These are phyloP conservation scores for Leishmania arabica DNA, from an alignment of 208 protist species.

Conservation along the genomic window DNA sequence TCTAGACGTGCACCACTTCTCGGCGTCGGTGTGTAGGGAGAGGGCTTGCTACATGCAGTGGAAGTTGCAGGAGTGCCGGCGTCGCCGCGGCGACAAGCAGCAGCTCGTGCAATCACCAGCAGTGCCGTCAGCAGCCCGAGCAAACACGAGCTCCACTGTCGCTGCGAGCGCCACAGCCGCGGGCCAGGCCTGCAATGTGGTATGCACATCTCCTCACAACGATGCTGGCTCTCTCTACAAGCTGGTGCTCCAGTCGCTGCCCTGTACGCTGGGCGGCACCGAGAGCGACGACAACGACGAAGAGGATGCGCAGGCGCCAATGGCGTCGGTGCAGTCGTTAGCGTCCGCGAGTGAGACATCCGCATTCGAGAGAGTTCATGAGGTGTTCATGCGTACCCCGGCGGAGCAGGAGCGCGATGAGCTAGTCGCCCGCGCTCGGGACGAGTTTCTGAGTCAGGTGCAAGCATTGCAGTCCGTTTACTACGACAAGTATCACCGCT, in stretches of 20 bases:
- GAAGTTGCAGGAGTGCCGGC: slow-evolving; percentile 31
- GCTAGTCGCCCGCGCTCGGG: slow-evolving; percentile 55
- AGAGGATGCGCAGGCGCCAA: slow-evolving; percentile 7
- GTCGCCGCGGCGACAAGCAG: neutral
- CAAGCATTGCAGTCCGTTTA: slow-evolving; percentile 80
- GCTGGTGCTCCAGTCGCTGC: slow-evolving; percentile 51
- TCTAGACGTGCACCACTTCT: slow-evolving; percentile 60
- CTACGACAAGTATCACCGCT: slow-evolving; percentile 74
- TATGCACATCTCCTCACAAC: slow-evolving; percentile 45
- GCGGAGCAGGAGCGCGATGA: slow-evolving; percentile 52
- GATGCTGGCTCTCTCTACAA: slow-evolving; percentile 56
- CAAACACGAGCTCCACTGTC: neutral
- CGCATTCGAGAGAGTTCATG: slow-evolving; percentile 21
- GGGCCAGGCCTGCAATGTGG: slow-evolving; percentile 53
- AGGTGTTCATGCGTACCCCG: slow-evolving; percentile 50
- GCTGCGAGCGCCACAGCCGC: neutral
- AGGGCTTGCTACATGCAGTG: slow-evolving; percentile 70
- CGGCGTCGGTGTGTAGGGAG: slow-evolving; percentile 56
- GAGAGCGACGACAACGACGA: slow-evolving; percentile 39
- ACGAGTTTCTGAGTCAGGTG: slow-evolving; percentile 72
- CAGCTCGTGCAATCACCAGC: neutral
- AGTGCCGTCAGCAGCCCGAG: neutral
- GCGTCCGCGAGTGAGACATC: neutral
- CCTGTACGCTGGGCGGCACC: slow-evolving; percentile 37
- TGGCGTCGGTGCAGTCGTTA: neutral